A percentile compares a stretch with the other conserved stretches of the same genome.
These are phyloP conservation scores for Cyberlindnera maritima DNA, from an alignment of 805 yeast genomes.

Conservation along the genomic window DNA sequence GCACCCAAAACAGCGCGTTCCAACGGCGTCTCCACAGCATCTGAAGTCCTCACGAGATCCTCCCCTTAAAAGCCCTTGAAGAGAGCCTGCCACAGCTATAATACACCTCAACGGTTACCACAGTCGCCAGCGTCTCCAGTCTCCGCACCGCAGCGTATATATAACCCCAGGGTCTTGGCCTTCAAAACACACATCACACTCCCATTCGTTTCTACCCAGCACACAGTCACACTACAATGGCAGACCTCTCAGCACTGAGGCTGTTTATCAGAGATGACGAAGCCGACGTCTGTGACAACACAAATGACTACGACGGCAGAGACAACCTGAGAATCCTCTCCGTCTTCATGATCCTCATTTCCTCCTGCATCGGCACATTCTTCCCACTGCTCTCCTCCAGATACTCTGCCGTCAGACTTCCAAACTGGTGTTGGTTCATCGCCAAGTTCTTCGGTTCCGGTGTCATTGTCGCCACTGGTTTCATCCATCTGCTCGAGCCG, in stretches of 20 bases:
- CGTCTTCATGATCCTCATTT: slow-evolving; percentile 56
- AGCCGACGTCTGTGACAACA: slow-evolving; percentile 34
- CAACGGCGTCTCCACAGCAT: too few species aligned
- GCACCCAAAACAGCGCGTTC: too few species aligned
- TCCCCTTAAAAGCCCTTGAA: neutral
- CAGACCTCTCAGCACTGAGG: slow-evolving; percentile 7
- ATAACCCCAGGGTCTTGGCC: neutral
- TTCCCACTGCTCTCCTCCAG: slow-evolving; percentile 62
- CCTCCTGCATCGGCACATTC: slow-evolving; percentile 57
- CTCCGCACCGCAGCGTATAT: neutral
- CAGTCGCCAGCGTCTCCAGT: neutral
- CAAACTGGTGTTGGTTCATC: slow-evolving; percentile 60
- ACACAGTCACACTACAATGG: slow-evolving; percentile 5
- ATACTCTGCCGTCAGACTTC: slow-evolving; percentile 56
- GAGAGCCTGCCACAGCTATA: neutral
- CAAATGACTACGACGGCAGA: slow-evolving; percentile 44
- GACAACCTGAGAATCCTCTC: slow-evolving; percentile 51
- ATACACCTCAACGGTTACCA: slow-evolving; percentile 1
- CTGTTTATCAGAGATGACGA: slow-evolving; percentile 24
- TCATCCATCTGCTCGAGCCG: slow-evolving; percentile 70
- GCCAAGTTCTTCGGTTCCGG: slow-evolving; percentile 83
- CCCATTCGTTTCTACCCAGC: neutral
- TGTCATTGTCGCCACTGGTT: slow-evolving; percentile 78
- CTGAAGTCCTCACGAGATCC: neutral
- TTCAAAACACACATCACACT: neutral